phyloP scores from a whole-genome alignment of 2,329 filamentous ascomycete species.

The Epichloe sibirici region DNA sequence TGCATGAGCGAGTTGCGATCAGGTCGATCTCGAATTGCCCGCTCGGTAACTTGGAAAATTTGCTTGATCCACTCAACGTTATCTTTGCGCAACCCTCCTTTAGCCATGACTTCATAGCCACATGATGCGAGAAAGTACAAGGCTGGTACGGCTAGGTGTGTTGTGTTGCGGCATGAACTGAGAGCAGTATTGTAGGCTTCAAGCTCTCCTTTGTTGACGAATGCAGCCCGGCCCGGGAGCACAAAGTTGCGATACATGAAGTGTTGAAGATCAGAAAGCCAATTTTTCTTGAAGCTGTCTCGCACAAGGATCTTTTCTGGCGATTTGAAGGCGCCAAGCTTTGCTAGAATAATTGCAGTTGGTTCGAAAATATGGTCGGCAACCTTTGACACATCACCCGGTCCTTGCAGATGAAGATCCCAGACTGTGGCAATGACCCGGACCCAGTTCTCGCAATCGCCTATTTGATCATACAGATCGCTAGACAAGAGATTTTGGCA shows the following conservation, averaged over 20 bases:
- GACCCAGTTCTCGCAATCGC: slow-evolving; percentile 35
- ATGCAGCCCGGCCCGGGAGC: slow-evolving; percentile 36
- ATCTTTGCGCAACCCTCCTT: slow-evolving; percentile 20
- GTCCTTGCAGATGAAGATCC: slow-evolving; percentile 40
- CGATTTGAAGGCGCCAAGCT: slow-evolving; percentile 21
- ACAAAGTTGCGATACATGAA: slow-evolving; percentile 41
- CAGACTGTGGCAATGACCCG: slow-evolving; percentile 33
- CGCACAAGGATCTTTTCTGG: slow-evolving; percentile 5
- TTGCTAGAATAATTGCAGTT: slow-evolving; percentile 25
- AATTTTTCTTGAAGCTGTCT: slow-evolving; percentile 19
- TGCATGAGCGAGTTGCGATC: slow-evolving; percentile 18
- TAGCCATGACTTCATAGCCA: slow-evolving; percentile 12
- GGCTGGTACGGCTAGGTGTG: slow-evolving; percentile 27
- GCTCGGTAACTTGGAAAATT: slow-evolving; percentile 22
- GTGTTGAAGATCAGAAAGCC: slow-evolving; percentile 33
- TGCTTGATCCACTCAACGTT: slow-evolving; percentile 27
- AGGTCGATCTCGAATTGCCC: slow-evolving; percentile 12
- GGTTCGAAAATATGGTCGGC: slow-evolving; percentile 33
- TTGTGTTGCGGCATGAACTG: slow-evolving; percentile 22
- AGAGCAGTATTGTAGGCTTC: slow-evolving; percentile 30
- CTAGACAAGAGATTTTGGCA: slow-evolving; percentile 29
- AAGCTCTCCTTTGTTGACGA: slow-evolving; percentile 29
- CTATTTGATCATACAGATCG: slow-evolving; percentile 18
- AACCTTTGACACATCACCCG: slow-evolving; percentile 35
- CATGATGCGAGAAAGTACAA: slow-evolving; percentile 31